These are phyloP conservation scores for Rhodofomes roseus DNA, from an alignment of 1,284 basidiomycete genomes.

Conservation along the genomic window DNA sequence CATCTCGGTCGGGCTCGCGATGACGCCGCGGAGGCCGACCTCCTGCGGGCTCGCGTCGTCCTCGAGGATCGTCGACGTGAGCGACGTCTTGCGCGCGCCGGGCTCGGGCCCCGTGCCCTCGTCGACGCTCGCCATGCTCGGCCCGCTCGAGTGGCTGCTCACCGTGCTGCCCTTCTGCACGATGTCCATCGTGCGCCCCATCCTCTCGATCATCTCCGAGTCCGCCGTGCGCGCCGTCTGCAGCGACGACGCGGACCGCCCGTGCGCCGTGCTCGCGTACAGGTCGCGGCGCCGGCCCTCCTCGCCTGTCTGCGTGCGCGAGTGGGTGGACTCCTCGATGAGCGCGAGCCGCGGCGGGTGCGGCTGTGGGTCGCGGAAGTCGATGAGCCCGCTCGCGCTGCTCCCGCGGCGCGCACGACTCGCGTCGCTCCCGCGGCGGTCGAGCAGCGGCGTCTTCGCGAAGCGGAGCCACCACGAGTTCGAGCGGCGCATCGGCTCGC, in stretches of 20 bases:
- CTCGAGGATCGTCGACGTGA: not conserved
- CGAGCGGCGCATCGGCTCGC: slow-evolving; percentile 33
- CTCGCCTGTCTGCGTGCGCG: slow-evolving; percentile 11
- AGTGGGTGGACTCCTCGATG: slow-evolving; percentile 48
- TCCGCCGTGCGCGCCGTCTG: slow-evolving; percentile 42
- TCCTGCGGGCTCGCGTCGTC: not conserved
- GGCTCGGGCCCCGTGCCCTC: slow-evolving; percentile 4
- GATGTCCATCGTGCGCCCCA: slow-evolving; percentile 65
- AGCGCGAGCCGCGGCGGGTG: slow-evolving; percentile 49
- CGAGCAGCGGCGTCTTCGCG: slow-evolving; percentile 38
- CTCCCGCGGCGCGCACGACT: slow-evolving; percentile 4
- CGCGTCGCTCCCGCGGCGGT: slow-evolving; percentile 30
- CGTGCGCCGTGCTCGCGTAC: slow-evolving; percentile 21
- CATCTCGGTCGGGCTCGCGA: not conserved
- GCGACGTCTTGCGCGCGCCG: not conserved
- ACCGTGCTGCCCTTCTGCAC: slow-evolving; percentile 50
- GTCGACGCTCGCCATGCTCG: slow-evolving; percentile 10
- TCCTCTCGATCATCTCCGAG: slow-evolving; percentile 59
- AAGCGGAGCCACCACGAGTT: slow-evolving; percentile 47
- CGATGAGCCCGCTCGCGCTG: slow-evolving; percentile 25
- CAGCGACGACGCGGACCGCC: slow-evolving; percentile 24
- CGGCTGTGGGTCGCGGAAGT: slow-evolving; percentile 72
- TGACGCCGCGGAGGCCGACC: not conserved
- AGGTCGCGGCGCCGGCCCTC: slow-evolving; percentile 7
- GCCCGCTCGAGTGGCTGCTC: slow-evolving; percentile 28